Conservation (phyloP, 192 early-diverging fungal species). For the Backusella australiensis region DNA sequence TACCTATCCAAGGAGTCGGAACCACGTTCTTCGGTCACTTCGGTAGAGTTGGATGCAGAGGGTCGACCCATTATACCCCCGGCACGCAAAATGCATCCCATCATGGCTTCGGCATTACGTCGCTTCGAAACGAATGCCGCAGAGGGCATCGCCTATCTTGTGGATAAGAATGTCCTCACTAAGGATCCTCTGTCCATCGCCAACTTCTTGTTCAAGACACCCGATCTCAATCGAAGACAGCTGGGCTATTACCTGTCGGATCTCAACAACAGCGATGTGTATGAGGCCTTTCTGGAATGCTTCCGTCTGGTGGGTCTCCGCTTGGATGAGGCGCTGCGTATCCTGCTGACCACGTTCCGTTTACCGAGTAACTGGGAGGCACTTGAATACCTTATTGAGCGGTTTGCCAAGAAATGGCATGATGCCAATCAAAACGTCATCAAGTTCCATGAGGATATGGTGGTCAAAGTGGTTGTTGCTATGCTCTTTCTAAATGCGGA, state of each 20-base stretch:
- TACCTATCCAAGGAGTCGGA: slow-evolving; percentile 40
- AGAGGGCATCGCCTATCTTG: slow-evolving; percentile 52
- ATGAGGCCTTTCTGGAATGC: slow-evolving; percentile 52
- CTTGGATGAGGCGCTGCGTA: slow-evolving; percentile 58
- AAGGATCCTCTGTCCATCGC: slow-evolving; percentile 62
- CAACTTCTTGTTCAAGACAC: slow-evolving; percentile 64
- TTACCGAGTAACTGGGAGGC: slow-evolving; percentile 47
- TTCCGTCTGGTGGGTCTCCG: slow-evolving; percentile 53
- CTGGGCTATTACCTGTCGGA: slow-evolving; percentile 57
- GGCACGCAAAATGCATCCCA: slow-evolving; percentile 52
- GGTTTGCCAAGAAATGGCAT: slow-evolving; percentile 64
- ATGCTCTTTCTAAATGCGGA: slow-evolving; percentile 64
- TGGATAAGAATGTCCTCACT: slow-evolving; percentile 52
- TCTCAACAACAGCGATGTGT: slow-evolving; percentile 52
- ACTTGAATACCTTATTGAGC: slow-evolving; percentile 54
- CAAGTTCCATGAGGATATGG: slow-evolving; percentile 51
- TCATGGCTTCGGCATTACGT: slow-evolving; percentile 55
- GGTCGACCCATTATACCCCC: slow-evolving; percentile 25
- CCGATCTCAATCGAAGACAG: slow-evolving; percentile 55
- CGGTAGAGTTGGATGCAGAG: neutral
- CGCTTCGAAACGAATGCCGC: slow-evolving; percentile 60
- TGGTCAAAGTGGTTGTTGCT: slow-evolving; percentile 59
- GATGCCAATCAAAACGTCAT: slow-evolving; percentile 56
- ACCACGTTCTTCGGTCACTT: neutral
- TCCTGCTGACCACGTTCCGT: slow-evolving; percentile 50